A percentile compares a stretch with the other conserved stretches of the same genome.
Evolutionary conservation across 2,329 filamentous ascomycete species (phyloP).

Genomic region (Venturia oleaginea): DNA sequence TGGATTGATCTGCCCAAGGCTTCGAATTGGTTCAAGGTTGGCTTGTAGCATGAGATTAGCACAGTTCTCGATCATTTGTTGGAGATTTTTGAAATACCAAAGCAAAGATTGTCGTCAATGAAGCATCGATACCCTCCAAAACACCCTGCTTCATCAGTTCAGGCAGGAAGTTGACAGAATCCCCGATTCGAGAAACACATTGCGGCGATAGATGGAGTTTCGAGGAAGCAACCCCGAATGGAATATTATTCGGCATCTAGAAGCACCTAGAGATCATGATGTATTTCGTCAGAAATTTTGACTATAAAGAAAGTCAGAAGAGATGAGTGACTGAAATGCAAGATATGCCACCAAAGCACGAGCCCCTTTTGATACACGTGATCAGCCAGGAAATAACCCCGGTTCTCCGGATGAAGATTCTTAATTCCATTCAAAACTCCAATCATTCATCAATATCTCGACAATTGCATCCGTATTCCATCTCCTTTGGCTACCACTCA

Average conservation of each 20-base stretch:
- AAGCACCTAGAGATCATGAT: too few species aligned
- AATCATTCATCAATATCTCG: not conserved
- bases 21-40: conserved; percentile 42
- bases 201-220: conserved; percentile 24
- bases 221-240: conserved; percentile 10
- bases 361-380: not conserved
- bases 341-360: too few species aligned
- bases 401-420: not conserved
- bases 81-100: conserved; percentile 16
- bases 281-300: too few species aligned
- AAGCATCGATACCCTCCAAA: conserved; percentile 21
- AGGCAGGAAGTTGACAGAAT: conserved; percentile 45
- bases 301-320: too few species aligned
- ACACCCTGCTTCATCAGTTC: conserved; percentile 26
- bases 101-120: conserved; percentile 23
- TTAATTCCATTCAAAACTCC: not conserved
- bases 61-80: too few species aligned
- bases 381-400: not conserved
- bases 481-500: not conserved
- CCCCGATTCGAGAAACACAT: conserved; percentile 42
- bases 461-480: too few species aligned
- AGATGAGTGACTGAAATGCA: too few species aligned
- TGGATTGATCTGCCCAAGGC: conserved; percentile 33
- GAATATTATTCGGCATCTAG: conserved; percentile 8
- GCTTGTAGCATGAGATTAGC: conserved; percentile 14